Evolutionary conservation across 1,284 basidiomycete species (phyloP), one percentile per base, ranked within the genome.

Genomic region (Trichosporon faecale): DNA sequence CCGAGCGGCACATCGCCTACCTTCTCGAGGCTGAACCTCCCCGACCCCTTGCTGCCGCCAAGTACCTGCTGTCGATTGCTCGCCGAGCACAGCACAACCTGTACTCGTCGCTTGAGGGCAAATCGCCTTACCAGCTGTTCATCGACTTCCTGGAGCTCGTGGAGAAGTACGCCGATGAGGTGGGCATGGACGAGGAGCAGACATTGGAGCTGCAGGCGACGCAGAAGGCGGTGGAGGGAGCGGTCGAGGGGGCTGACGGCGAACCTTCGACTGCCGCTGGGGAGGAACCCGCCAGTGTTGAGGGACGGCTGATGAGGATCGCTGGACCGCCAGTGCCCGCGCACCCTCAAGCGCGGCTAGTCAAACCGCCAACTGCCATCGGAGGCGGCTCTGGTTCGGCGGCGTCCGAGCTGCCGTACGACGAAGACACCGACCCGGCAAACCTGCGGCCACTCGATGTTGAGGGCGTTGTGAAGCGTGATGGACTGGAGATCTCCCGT

Each of bases 101-200:
- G 67, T 98, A 97, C 80, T 86, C 86, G 12, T 94, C 93, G 70
- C 90, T 94, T 0, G 95, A 98, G 78, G 93, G 91, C 64, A 99
- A 98, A 85, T 96, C 94, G 74, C 91, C 96, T 0, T 98, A 97
- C 78, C 95, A 98, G 78, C 87, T 99, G 2, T 88, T 99, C 27
- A 89, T 91, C 70, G 94, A 98, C 75, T 99, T 93, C 88, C 88
- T 99, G 44, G 93, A 97, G 55, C 89, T 98, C 3, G 91, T 93
- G 37, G 95, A 98, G 80, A 89, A 90, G 74, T 92, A 91, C 78
- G 89, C 95, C 0, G 96, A 98, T 64, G 92, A 96, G 66, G 91
- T 98, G 71, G 97, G 97, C 0, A 84, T 99, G 78, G 90, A 91
- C 73, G 88, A 91, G n/a, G 90, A 93, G 18, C 91, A 90, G 52